These are phyloP conservation scores for Cyberlindnera nakhonratchasimensis DNA, from an alignment of 805 yeast species.

Conservation along the genomic window DNA sequence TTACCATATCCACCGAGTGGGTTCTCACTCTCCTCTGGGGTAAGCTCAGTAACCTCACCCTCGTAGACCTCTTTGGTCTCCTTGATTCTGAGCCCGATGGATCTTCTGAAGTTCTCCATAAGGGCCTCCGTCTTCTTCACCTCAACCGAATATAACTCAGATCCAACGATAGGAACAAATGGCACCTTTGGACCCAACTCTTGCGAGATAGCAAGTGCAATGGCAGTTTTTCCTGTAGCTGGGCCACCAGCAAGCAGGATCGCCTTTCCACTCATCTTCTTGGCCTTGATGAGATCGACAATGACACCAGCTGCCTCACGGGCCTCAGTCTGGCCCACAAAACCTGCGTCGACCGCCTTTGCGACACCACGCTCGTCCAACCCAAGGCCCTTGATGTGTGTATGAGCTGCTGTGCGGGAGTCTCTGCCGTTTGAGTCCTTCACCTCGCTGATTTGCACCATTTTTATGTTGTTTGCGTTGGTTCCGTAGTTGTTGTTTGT, in stretches of 20 bases:
- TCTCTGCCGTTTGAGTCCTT: slow-evolving; percentile 51
- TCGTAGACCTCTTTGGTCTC: slow-evolving; percentile 97
- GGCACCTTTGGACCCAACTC: slow-evolving; percentile 97
- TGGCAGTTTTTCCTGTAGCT: slow-evolving; percentile 97
- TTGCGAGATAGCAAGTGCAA: slow-evolving; percentile 93
- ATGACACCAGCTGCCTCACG: slow-evolving; percentile 93
- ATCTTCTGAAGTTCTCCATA: slow-evolving; percentile 95
- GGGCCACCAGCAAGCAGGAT: slow-evolving; percentile 95
- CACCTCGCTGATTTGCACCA: slow-evolving; percentile 80
- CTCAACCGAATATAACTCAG: slow-evolving; percentile 92
- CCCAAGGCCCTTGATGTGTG: slow-evolving; percentile 94
- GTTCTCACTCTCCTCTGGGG: slow-evolving; percentile 94
- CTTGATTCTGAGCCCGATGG: slow-evolving; percentile 92
- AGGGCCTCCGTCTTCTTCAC: slow-evolving; percentile 94
- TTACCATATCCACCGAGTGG: slow-evolving; percentile 98
- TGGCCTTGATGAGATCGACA: slow-evolving; percentile 88
- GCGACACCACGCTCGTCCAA: slow-evolving; percentile 88
- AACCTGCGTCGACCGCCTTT: slow-evolving; percentile 81
- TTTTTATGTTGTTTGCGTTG: slow-evolving; percentile 24
- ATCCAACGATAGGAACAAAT: slow-evolving; percentile 94
- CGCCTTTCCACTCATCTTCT: slow-evolving; percentile 95
- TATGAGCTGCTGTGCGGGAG: slow-evolving; percentile 88
- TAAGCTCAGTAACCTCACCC: slow-evolving; percentile 94
- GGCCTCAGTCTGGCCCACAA: slow-evolving; percentile 67
- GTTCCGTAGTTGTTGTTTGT: not conserved